A percentile compares a stretch with the other conserved stretches of the same genome.
These are phyloP conservation scores for Termitomyces sp. DNA, from an alignment of 1,284 basidiomycete genomes.

Conservation along the genomic window DNA sequence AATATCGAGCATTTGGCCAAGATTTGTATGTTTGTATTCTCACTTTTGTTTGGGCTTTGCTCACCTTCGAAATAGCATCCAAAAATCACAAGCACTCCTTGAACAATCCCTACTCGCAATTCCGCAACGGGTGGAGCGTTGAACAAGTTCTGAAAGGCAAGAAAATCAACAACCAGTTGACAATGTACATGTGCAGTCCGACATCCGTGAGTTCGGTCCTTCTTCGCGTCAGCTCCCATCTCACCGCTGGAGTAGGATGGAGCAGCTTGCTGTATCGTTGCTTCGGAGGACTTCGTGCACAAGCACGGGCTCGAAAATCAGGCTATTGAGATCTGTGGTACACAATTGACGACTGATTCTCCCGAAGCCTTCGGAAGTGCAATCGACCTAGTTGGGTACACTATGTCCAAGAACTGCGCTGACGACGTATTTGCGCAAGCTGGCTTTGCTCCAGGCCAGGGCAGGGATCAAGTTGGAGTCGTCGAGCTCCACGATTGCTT, in stretches of 20 bases:
- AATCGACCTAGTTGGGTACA: constrained; percentile 73
- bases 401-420: constrained; percentile 70
- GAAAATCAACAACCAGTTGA: constrained; percentile 71
- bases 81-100: constrained; percentile 84
- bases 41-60: neutral
- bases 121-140: constrained; percentile 69
- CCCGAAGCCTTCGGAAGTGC: constrained; percentile 63
- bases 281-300: constrained; percentile 79
- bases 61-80: constrained; percentile 42
- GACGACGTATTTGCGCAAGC: constrained; percentile 72
- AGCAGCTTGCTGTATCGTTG: constrained; percentile 72
- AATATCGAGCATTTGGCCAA: constrained; percentile 66
- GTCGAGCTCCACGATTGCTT: constrained; percentile 87
- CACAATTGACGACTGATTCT: constrained; percentile 62
- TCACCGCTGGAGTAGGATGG: constrained; percentile 47
- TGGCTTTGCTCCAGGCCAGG: constrained; percentile 58
- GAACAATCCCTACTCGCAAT: constrained; percentile 86
- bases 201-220: constrained; percentile 49
- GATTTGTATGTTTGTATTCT: constrained; percentile 49
- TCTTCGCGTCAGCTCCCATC: neutral
- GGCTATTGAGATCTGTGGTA: constrained; percentile 75
- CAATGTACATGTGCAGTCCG: constrained; percentile 86
- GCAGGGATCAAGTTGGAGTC: constrained; percentile 75
- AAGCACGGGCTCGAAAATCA: constrained; percentile 76
- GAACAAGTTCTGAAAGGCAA: constrained; percentile 64